Percentiles rank a stretch among this genome's conserved stretches.
Evolutionary conservation across 805 yeast species (phyloP).

Genomic region (Pichia eremophila): DNA sequence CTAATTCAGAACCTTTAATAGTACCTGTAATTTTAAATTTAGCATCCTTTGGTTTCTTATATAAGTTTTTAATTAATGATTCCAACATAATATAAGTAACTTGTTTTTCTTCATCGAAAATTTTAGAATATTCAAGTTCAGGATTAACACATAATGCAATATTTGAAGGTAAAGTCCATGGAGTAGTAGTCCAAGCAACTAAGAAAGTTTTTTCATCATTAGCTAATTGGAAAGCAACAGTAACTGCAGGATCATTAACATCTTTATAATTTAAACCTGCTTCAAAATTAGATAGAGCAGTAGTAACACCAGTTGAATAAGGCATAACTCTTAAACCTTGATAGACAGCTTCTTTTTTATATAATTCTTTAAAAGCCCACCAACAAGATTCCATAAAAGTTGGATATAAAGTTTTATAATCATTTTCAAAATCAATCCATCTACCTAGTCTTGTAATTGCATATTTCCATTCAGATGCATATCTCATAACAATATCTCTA

Average conservation of each 20-base stretch:
- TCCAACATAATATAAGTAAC: slow-evolving; percentile 79
- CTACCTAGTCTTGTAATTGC: slow-evolving; percentile 94
- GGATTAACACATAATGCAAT: slow-evolving; percentile 89
- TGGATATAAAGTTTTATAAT: slow-evolving; percentile 93
- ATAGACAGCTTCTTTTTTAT: slow-evolving; percentile 79
- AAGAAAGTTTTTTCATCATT: slow-evolving; percentile 75
- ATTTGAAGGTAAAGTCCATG: slow-evolving; percentile 98
- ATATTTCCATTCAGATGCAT: slow-evolving; percentile 88
- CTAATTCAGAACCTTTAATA: slow-evolving; percentile 69
- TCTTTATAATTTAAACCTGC: slow-evolving; percentile 98
- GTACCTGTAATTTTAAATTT: slow-evolving; percentile 76
- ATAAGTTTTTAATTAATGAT: slow-evolving; percentile 68
- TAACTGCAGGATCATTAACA: slow-evolving; percentile 93
- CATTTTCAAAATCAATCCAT: slow-evolving; percentile 99
- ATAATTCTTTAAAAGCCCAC: slow-evolving; percentile 96
- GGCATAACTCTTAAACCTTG: slow-evolving; percentile 98
- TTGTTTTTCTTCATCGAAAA: slow-evolving; percentile 79
- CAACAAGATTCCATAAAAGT: slow-evolving; percentile 96
- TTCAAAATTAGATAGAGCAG: slow-evolving; percentile 94
- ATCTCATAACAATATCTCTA: slow-evolving; percentile 94
- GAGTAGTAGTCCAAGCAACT: slow-evolving; percentile 99
- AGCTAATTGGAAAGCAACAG: slow-evolving; percentile 74
- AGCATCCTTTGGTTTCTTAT: slow-evolving; percentile 91
- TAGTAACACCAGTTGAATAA: slow-evolving; percentile 93
- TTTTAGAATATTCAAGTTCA: slow-evolving; percentile 82